phyloP scores from a whole-genome alignment of 1,139 yeast species.

The Meyerozyma guilliermondii region DNA sequence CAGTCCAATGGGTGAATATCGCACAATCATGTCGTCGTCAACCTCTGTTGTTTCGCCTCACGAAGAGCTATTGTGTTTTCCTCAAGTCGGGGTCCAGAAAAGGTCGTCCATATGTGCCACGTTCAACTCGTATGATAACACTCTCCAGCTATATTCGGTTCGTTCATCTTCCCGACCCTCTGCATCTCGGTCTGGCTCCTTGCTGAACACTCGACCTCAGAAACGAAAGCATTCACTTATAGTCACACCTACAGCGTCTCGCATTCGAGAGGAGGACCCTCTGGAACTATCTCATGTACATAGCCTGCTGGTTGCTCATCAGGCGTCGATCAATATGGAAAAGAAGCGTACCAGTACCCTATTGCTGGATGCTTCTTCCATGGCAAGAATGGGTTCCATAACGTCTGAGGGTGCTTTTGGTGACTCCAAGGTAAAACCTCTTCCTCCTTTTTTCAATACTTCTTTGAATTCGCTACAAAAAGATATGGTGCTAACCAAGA shows the following conservation, averaged over 20 bases:
- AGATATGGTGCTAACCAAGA: slow-evolving; percentile 62
- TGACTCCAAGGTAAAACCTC: not conserved
- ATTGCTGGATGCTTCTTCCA: slow-evolving; percentile 50
- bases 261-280: slow-evolving; percentile 40
- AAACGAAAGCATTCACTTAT: slow-evolving; percentile 25
- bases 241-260: slow-evolving; percentile 38
- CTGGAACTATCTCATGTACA: slow-evolving; percentile 12
- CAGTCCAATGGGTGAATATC: slow-evolving; percentile 67
- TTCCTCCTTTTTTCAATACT: slow-evolving; percentile 5
- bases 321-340: slow-evolving; percentile 37
- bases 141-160: slow-evolving; percentile 46
- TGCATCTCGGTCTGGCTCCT: slow-evolving; percentile 1
- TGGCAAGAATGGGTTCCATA: slow-evolving; percentile 54
- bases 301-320: slow-evolving; percentile 2
- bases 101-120: slow-evolving; percentile 47
- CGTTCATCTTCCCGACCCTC: slow-evolving; percentile 32
- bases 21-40: slow-evolving; percentile 64
- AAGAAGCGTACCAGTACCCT: slow-evolving; percentile 51
- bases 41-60: slow-evolving; percentile 57
- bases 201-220: slow-evolving; percentile 5
- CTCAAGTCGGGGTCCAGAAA: slow-evolving; percentile 30
- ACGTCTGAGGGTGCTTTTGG: slow-evolving; percentile 4
- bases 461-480: slow-evolving; percentile 39
- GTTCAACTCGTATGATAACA: slow-evolving; percentile 39
- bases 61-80: slow-evolving; percentile 55